These are phyloP conservation scores for Pseudoturritis turrita DNA, from an alignment of 345 rosid species.

Conservation along the genomic window DNA sequence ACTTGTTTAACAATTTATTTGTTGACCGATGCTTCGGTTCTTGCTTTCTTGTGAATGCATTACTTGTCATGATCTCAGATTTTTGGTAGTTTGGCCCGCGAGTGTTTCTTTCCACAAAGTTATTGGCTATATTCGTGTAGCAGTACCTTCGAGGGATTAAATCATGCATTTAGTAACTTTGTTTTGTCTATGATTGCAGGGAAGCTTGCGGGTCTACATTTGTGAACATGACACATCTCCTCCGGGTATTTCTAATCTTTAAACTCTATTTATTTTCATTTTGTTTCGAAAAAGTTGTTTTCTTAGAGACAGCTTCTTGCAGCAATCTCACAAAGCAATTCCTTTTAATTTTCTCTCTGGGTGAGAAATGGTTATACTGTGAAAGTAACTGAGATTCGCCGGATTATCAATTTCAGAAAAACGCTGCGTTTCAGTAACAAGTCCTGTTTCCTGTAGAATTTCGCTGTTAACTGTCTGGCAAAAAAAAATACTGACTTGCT, in stretches of 20 bases:
- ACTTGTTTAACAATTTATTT: not conserved
- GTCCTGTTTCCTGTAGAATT: not conserved
- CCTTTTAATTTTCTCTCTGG: not conserved
- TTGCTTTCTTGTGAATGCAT: not conserved
- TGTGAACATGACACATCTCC: slow-evolving; percentile 85
- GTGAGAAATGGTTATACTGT: not conserved
- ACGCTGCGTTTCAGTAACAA: not conserved
- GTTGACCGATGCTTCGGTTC: not conserved
- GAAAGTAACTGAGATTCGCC: not conserved
- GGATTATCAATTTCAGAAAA: not conserved
- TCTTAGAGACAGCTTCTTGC: not conserved
- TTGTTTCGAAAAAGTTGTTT: not conserved
- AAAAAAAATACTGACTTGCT: not conserved
- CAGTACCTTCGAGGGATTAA: not conserved
- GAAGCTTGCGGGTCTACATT: slow-evolving; percentile 67
- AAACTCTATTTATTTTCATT: not conserved
- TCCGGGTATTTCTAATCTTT: slow-evolving; percentile 40
- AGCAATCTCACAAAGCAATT: not conserved
- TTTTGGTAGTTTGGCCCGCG: not conserved
- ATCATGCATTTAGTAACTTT: slow-evolving; percentile 10
- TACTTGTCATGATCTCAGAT: not conserved
- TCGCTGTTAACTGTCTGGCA: too few relatives aligned
- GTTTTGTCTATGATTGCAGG: slow-evolving; percentile 42
- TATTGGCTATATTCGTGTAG: not conserved
- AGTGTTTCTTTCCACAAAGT: not conserved